Base-by-base conservation (phyloP, 2,329 filamentous ascomycete genomes). In the Penicillium brevicompactum region DNA sequence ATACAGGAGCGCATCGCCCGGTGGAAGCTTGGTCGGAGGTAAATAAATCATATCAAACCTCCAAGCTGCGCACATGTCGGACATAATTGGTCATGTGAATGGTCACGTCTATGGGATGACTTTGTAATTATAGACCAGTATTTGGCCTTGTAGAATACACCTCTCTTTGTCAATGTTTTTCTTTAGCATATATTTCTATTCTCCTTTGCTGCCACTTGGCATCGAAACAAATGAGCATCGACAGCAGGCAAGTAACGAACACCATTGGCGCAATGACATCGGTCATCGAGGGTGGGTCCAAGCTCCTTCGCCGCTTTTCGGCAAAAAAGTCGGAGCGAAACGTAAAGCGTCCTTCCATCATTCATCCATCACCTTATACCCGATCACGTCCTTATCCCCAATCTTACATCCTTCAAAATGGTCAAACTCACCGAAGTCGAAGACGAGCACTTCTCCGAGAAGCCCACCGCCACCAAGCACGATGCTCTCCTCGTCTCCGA, bases 361-460 rank as follows among this genome's bases (percentile, higher is more conserved):
- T 56, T 60, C 53, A 46, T 51, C 41, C 52, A 56, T 57, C 49
- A 58, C 51, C 47, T 46, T 50, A 43, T 38, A 51, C 38, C 44
- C 41, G 46, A 55, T 53, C 32, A 34, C 34, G 44, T 50, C 47
- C 45, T 51, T 38, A 49, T 56, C 31, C 7, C 8, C 34, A 24
- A 40, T 55, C 47, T 27, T 57, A 44, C 43, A 60, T 63, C 62
- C 61, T 59, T 46, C 68, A 75, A 76, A 69, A 97, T 97, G 93
- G 93, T 97, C 77, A 91, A 93, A 79, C 90, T 97, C 73, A 90
- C 91, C 74, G 93, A 97, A 82, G 93, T 97, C 72, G 88, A 95
- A 74, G 93, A 97, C 75, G 92, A 97, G 84, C 90, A 95, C 78
- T 96, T 97, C 82, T 83, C 85, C 75, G 80, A 83, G 67, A 87